These are phyloP conservation scores for Sporothrix pallida DNA, from an alignment of 2,329 filamentous ascomycete genomes.

Conservation along the genomic window DNA sequence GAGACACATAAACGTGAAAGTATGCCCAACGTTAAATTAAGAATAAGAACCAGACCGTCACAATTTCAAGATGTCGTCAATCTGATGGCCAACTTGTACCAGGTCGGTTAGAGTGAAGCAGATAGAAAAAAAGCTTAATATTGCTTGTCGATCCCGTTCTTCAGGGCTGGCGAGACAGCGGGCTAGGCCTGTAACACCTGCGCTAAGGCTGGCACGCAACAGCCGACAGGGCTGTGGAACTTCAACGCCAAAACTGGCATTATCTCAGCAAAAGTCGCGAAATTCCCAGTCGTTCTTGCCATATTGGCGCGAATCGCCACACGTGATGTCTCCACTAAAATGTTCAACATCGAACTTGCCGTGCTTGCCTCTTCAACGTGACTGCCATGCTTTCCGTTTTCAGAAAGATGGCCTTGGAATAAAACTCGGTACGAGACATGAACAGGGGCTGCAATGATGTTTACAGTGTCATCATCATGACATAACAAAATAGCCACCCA, in stretches of 20 bases:
- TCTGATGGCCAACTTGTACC: conserved; percentile 9
- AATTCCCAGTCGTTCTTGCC: not conserved
- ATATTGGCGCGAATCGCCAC: not conserved
- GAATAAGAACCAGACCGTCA: not conserved
- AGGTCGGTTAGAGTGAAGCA: conserved; percentile 13
- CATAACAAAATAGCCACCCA: not conserved
- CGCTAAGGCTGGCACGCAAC: conserved; percentile 4
- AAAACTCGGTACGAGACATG: not conserved
- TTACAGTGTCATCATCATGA: not conserved
- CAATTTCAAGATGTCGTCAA: conserved; percentile 1
- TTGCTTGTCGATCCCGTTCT: conserved; percentile 1
- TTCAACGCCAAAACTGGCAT: not conserved
- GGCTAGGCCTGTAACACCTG: conserved; percentile 8
- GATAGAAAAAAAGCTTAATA: conserved; percentile 11
- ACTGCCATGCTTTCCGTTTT: not conserved
- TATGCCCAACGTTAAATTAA: not conserved
- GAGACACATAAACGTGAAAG: not conserved
- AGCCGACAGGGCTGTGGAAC: conserved; percentile 4
- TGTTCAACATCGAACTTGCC: conserved; percentile 13
- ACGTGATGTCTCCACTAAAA: conserved; percentile 24
- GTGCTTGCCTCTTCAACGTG: not conserved
- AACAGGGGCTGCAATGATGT: not conserved
- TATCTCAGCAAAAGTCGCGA: no score
- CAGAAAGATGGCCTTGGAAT: not conserved
- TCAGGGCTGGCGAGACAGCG: conserved; percentile 3